A percentile compares a stretch with the other conserved stretches of the same genome.
phyloP scores from a whole-genome alignment of 768 basidiomycete genomes.

The Roridomyces roridus region DNA sequence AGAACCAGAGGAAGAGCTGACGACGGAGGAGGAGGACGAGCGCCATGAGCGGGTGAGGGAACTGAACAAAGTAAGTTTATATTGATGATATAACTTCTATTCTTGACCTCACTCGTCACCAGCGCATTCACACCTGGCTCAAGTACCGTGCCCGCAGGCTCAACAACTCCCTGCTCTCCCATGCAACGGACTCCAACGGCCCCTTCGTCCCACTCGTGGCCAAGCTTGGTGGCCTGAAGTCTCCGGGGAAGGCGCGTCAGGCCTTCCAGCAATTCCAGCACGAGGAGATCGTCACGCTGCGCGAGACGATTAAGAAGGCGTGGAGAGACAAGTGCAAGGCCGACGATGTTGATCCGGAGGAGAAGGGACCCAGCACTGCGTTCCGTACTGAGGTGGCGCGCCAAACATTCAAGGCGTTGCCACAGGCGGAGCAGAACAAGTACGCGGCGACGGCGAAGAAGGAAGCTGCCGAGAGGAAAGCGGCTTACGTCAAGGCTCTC shows the following conservation, averaged over 20 bases:
- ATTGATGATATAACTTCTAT: not conserved
- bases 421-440: not conserved
- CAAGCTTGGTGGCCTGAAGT: not conserved
- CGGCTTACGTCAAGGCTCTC: not conserved
- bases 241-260: no score
- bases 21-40: not conserved
- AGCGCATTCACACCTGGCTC: conserved; percentile 11
- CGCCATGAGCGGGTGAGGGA: not conserved
- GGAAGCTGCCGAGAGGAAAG: not conserved
- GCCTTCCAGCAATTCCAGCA: no score
- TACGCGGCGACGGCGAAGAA: not conserved
- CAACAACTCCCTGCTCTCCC: not conserved
- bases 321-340: not conserved
- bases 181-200: not conserved
- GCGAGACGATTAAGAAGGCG: not conserved
- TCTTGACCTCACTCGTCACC: not conserved
- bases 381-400: conserved; percentile 1
- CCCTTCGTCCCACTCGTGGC: not conserved
- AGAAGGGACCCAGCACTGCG: not conserved
- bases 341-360: not conserved
- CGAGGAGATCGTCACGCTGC: not conserved
- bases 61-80: conserved; percentile 6
- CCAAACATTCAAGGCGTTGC: not conserved
- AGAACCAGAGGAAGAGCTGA: not conserved
- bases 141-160: not conserved